phyloP scores from a whole-genome alignment of 225 moss, liverwort and hornwort genomes.

The Pseudisothecium myosuroides region DNA sequence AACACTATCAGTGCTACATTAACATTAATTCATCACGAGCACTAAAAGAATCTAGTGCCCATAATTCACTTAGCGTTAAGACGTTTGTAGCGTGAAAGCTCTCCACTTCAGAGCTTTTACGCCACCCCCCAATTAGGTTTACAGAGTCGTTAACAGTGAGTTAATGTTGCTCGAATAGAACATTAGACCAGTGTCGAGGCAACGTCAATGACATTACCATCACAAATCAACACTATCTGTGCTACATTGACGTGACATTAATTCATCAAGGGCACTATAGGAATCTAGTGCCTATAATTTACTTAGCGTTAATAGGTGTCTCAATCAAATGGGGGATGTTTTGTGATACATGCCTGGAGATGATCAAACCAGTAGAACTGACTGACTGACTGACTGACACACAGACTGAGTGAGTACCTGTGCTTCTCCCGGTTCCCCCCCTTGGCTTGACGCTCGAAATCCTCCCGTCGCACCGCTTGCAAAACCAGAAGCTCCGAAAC shows the following conservation, averaged over 20 bases:
- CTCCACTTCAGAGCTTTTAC: not conserved
- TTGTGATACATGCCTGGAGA: not conserved
- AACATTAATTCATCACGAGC: not conserved
- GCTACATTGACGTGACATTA: not conserved
- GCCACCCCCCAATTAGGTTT: not conserved
- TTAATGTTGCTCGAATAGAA: not conserved
- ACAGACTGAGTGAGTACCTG: not conserved
- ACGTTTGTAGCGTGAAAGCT: not conserved
- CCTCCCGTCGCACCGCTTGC: slow-evolving; percentile 78
- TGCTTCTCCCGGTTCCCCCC: slow-evolving; percentile 59
- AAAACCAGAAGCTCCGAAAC: slow-evolving; percentile 85
- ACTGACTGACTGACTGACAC: not conserved
- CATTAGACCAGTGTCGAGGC: not conserved
- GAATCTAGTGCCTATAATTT: not conserved
- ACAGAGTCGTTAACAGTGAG: not conserved
- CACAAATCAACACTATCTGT: not conserved
- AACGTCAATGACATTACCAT: not conserved
- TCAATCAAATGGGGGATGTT: not conserved
- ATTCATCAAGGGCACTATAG: not conserved
- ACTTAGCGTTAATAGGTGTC: not conserved
- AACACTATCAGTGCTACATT: not conserved
- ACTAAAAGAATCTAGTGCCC: not conserved
- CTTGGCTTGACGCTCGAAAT: slow-evolving; percentile 84
- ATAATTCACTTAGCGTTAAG: not conserved
- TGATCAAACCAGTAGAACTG: not conserved